Base-by-base conservation (phyloP, 495 filamentous ascomycete genomes). In the Apiosordaria backusii region DNA sequence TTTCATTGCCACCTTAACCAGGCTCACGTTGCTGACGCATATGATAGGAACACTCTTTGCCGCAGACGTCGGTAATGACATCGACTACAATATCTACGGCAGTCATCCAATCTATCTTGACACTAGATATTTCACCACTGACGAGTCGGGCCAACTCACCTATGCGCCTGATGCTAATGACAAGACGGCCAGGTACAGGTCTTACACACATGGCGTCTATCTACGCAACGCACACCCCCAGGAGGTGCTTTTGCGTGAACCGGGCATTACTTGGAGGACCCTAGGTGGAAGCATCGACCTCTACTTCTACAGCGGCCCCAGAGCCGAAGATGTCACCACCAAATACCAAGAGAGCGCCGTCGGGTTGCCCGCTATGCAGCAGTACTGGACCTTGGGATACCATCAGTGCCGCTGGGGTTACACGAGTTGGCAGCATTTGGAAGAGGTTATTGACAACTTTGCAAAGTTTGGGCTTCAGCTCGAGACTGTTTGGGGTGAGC, bases 371-470 rank as follows among this genome's bases (percentile, higher is more conserved):
- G 87, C 87, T 0, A 92, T 95, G 91, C 89, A 92, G 74, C 90
- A 91, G 62, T 97, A 96, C 76, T 97, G 91, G 90, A 85, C 87
- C 0, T 88, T 96, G 68, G 93, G 93, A 2, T 91, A 88, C 71
- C 91, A 96, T 69, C 89, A 96, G 67, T 96, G 92, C 72, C 81
- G 89, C 67, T 96, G 92, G 76, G 93, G 93, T 6, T 94, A 94
- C 71, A 78, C 80, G 9, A 91, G 93, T 75, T 88, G 90, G 78
- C 87, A 87, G 50, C 84, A 87, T 7, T 79, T 96, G 58, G 85
- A 90, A 58, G 88, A 88, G n/a, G 91, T 92, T 13, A 85, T 96
- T 40, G 84, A 88, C 60, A 90, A 90, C 67, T 95, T 94, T 77
- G 86, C 80, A 57, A 77, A 78, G 45, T 86, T 89, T 35, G 81